Conservation (phyloP, 352 stramenopile genomes). For the Globisporangium barbulae region DNA sequence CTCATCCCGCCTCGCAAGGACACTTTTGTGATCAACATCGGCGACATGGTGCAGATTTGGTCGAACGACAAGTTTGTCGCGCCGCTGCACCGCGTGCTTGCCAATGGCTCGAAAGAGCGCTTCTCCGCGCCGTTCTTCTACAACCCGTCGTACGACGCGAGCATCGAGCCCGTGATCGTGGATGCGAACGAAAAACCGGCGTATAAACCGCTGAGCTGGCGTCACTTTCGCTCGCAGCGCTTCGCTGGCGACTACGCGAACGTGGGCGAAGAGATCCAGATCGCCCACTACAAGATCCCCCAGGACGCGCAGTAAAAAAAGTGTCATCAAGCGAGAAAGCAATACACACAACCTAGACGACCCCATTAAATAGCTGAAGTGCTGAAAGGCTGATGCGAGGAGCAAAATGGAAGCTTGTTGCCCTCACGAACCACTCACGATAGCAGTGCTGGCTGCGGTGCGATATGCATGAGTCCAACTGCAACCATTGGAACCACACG, state of each 20-base stretch:
- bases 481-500: neutral
- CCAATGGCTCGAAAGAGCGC: conserved; percentile 23
- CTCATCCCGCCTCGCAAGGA: conserved; percentile 30
- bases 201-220: conserved; percentile 86
- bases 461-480: neutral
- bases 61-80: conserved; percentile 46
- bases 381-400: too few relatives aligned
- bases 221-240: conserved; percentile 82
- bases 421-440: neutral
- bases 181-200: conserved; percentile 28
- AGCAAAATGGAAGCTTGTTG: too few relatives aligned
- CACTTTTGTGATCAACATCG: conserved; percentile 61
- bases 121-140: conserved; percentile 46
- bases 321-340: neutral
- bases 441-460: neutral
- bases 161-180: conserved; percentile 64
- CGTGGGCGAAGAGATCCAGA: conserved; percentile 91
- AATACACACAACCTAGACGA: neutral
- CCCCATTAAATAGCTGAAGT: neutral
- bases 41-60: conserved; percentile 54
- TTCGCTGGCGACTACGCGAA: conserved; percentile 92
- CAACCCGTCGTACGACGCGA: conserved; percentile 58
- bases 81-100: conserved; percentile 45
- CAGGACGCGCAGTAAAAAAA: neutral
- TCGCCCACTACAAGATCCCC: conserved; percentile 20